These are phyloP conservation scores for Penicillium sp. DNA, from an alignment of 2,329 filamentous ascomycete species.

Conservation along the genomic window DNA sequence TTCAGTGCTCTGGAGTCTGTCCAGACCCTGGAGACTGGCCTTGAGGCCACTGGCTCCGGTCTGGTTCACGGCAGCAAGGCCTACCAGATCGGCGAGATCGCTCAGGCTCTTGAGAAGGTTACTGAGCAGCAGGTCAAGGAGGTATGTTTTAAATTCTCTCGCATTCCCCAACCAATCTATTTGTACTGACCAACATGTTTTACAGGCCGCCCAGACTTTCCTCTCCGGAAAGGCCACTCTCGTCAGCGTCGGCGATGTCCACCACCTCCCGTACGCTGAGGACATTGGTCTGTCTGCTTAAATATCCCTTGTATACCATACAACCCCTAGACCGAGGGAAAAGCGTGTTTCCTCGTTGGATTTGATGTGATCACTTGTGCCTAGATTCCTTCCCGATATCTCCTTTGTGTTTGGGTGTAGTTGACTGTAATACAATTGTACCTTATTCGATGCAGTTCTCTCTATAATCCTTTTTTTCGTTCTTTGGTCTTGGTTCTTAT, in stretches of 20 bases:
- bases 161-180: not conserved
- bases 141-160: conserved; percentile 56
- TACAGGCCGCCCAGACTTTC: conserved; percentile 81
- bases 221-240: conserved; percentile 87
- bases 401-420: conserved; percentile 37
- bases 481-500: not conserved
- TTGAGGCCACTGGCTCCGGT: conserved; percentile 81
- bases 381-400: conserved; percentile 41
- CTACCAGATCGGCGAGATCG: conserved; percentile 78
- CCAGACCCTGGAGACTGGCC: conserved; percentile 73
- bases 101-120: conserved; percentile 77
- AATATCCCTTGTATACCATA: conserved; percentile 41
- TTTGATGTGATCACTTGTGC: conserved; percentile 35
- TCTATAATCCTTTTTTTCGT: not conserved
- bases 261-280: conserved; percentile 86
- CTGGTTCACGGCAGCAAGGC: conserved; percentile 79
- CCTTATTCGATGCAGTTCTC: conserved; percentile 27
- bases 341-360: conserved; percentile 28
- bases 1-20: conserved; percentile 83
- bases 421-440: conserved; percentile 44
- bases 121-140: conserved; percentile 81
- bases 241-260: conserved; percentile 86
- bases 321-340: conserved; percentile 36
- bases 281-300: conserved; percentile 95
- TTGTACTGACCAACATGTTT: conserved; percentile 26